These are phyloP conservation scores for Epipyxis sp. DNA, from an alignment of 108 stramenopile species.

Conservation along the genomic window DNA sequence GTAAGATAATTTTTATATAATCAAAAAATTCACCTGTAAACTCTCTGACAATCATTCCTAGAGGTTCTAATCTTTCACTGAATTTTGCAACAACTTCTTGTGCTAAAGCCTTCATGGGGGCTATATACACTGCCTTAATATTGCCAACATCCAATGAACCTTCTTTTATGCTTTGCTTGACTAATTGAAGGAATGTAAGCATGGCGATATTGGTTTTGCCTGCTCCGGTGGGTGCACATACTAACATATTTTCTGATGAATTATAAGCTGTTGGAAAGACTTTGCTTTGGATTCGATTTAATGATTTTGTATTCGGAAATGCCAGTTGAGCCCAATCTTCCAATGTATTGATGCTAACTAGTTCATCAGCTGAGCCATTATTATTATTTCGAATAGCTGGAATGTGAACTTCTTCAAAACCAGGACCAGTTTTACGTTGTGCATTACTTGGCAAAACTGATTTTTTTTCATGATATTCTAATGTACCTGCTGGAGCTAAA, in stretches of 20 bases:
- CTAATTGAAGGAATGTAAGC: conserved; percentile 63
- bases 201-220: conserved; percentile 98
- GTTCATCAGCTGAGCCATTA: neutral
- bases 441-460: conserved; percentile 43
- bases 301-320: neutral
- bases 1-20: too few relatives aligned
- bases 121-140: conserved; percentile 86
- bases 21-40: conserved; percentile 77
- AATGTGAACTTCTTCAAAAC: conserved; percentile 51
- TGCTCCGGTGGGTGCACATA: conserved; percentile 98
- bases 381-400: conserved; percentile 35
- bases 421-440: conserved; percentile 37
- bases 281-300: conserved; percentile 22
- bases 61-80: conserved; percentile 67
- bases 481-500: conserved; percentile 50
- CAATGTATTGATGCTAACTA: conserved; percentile 44
- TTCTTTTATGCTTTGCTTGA: conserved; percentile 43
- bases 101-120: conserved; percentile 99
- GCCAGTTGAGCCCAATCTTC: conserved; percentile 46
- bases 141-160: conserved; percentile 37
- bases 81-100: conserved; percentile 99
- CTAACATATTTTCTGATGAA: conserved; percentile 78
- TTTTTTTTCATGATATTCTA: conserved; percentile 56
- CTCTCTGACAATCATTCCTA: conserved; percentile 81
- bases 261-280: conserved; percentile 85